A percentile compares a stretch with the other conserved stretches of the same genome.
Conservation (phyloP, 768 basidiomycete genomes). For the Gautieria morchelliformis region DNA sequence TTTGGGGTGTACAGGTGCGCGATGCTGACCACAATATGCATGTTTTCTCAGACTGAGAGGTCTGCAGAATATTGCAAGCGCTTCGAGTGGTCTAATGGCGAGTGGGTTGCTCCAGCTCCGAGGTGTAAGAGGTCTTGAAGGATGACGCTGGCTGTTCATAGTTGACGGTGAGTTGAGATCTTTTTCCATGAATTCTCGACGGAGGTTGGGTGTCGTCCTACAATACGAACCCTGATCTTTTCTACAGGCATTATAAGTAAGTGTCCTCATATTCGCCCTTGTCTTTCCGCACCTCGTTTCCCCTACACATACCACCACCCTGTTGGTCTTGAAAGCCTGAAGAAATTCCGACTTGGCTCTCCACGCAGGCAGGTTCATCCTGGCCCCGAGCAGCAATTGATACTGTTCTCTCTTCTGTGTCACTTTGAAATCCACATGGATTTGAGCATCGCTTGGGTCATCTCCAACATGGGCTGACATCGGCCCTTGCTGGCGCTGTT, state of each 20-base stretch:
- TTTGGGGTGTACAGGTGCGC: constrained; percentile 4
- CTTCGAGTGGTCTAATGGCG: constrained; percentile 32
- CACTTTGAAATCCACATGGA: constrained; percentile 43
- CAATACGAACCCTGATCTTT: no score
- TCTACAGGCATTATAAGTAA: no score
- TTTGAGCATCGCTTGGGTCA: constrained; percentile 34
- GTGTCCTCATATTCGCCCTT: no score
- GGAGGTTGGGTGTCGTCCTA: no score
- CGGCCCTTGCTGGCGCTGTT: no score
- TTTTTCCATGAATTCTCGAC: no score
- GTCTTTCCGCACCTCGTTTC: no score
- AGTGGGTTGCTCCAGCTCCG: constrained; percentile 30
- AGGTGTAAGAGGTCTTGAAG: constrained; percentile 25
- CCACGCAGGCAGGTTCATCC: background rate
- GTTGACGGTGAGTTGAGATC: no score
- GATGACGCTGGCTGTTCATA: no score
- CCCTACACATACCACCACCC: no score
- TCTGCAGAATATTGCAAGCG: constrained; percentile 28
- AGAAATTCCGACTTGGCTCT: constrained; percentile 41
- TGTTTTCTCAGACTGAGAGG: no score
- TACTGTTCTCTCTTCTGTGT: constrained; percentile 39
- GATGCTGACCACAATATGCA: background rate
- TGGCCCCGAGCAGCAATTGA: constrained; percentile 37
- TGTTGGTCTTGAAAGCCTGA: constrained; percentile 38
- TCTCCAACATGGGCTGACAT: constrained; percentile 22